Base-by-base conservation (phyloP, 192 early-diverging fungal genomes). In the Linnemannia exigua region DNA sequence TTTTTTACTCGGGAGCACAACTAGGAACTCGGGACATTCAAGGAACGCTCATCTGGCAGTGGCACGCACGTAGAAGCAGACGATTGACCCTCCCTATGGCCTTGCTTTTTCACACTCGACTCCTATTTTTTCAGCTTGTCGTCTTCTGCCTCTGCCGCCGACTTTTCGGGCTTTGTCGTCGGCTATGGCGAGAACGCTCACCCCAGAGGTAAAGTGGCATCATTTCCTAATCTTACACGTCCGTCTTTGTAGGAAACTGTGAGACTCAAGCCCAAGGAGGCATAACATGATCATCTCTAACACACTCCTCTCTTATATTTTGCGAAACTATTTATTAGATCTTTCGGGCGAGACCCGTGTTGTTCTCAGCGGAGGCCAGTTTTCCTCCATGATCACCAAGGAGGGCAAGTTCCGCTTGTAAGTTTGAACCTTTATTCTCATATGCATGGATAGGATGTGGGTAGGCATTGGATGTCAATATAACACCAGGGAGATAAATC, bases 381-480 rank as follows among this genome's bases (percentile, higher is more conserved):
- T 89, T 69, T 84, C 89, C 5, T 61, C 89, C 17, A 79, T 89
- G 51, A 69, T 90, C 58, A 82, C 76, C 19, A 87, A 84, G 63
- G 82, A 92, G 47, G 91, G 91, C 4, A 75, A 75, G 48, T 92
- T 92, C 51, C 22, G 44, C 66, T 87, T 92, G 91, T 92, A 87
- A 79, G 88, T 44, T 44, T 44, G 41, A 44, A 9, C 41, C 41
- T 44, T 44, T 44, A 44, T 44, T 44, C 41, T 44, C 41, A 44
- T 44, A 44, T 44, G 41, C 41, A 44, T 44, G 41, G 41, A 9
- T 3, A 44, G 9, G 9, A 9, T 6, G 5, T 44, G 41, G 41
- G n/a, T n/a, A 44, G 41, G 9, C 9, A 9, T 9, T 44, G 41
- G 41, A 44, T 9, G 9, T 6, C 5, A 9, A 6, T 44, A 44